A percentile compares a stretch with the other conserved stretches of the same genome.
Conservation (phyloP, 2,329 filamentous ascomycete genomes). For the Ustulina deusta region DNA sequence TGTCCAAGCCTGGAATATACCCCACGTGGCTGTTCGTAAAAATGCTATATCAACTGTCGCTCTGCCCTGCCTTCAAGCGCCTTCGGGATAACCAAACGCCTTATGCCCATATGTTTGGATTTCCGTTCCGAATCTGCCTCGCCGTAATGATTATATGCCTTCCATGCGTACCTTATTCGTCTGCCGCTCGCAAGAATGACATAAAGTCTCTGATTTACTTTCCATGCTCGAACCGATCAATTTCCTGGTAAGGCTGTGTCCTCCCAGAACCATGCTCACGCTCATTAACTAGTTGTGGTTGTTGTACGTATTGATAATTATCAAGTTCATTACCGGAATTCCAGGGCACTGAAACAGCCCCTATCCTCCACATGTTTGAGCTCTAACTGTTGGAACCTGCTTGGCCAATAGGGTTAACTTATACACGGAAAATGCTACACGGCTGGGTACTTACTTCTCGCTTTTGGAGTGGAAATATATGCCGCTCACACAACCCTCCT, state of each 20-base stretch:
- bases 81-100: conserved; percentile 34
- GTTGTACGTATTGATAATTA: conserved; percentile 17
- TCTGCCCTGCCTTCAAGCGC: conserved; percentile 31
- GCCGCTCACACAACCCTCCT: conserved; percentile 85
- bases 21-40: conserved; percentile 43
- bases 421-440: background rate
- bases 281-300: conserved; percentile 27
- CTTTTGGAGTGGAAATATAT: conserved; percentile 99
- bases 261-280: conserved; percentile 7
- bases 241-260: conserved; percentile 21
- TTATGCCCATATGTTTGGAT: conserved; percentile 28
- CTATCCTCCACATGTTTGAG: conserved; percentile 87
- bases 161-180: conserved; percentile 9
- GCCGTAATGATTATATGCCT: conserved; percentile 21
- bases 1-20: conserved; percentile 45
- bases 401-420: conserved; percentile 35
- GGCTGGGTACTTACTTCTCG: conserved; percentile 78
- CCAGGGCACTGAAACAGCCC: conserved; percentile 86
- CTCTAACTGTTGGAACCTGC: conserved; percentile 90
- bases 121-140: conserved; percentile 23
- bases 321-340: conserved; percentile 76
- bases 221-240: conserved; percentile 24
- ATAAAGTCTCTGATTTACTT: conserved; percentile 14
- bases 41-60: conserved; percentile 37
- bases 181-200: conserved; percentile 27